phyloP scores from a whole-genome alignment of 1,284 basidiomycete genomes.

The Cryptococcus sp. region DNA sequence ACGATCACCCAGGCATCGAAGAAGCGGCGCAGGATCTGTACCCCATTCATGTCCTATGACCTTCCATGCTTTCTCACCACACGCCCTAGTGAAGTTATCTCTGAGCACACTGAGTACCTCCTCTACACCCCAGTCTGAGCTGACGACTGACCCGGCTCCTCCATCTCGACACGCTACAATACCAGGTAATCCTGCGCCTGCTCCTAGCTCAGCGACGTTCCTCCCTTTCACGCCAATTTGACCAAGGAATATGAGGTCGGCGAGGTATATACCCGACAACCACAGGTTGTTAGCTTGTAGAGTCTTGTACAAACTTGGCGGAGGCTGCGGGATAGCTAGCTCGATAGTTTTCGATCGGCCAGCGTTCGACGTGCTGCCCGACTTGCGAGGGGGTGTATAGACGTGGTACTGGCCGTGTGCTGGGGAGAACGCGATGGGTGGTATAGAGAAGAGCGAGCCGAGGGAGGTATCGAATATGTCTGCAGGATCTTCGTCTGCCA shows the following conservation, averaged over 20 bases:
- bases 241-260: constrained; percentile 35
- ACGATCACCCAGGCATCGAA: constrained; percentile 5
- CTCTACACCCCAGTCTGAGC: constrained; percentile 48
- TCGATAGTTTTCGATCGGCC: constrained; percentile 19
- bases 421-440: constrained; percentile 42
- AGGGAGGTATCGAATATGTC: constrained; percentile 47
- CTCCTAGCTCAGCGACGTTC: constrained; percentile 46
- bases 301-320: constrained; percentile 37
- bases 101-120: constrained; percentile 31
- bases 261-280: constrained; percentile 46
- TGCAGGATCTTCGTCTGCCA: constrained; percentile 21
- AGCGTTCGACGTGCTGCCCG: constrained; percentile 4
- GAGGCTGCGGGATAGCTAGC: constrained; percentile 40
- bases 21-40: constrained; percentile 21
- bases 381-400: constrained; percentile 24
- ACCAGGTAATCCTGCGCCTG: constrained; percentile 44
- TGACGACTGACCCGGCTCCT: constrained; percentile 28
- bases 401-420: constrained; percentile 16
- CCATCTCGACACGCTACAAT: constrained; percentile 30
- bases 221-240: constrained; percentile 19
- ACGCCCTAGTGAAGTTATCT: constrained; percentile 30
- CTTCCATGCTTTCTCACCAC: constrained; percentile 19
- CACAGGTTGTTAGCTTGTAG: constrained; percentile 52
- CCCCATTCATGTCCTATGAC: constrained; percentile 47
- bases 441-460: constrained; percentile 39